phyloP scores from a whole-genome alignment of 192 early-diverging fungal species.

The Rhizophagus sp. region DNA sequence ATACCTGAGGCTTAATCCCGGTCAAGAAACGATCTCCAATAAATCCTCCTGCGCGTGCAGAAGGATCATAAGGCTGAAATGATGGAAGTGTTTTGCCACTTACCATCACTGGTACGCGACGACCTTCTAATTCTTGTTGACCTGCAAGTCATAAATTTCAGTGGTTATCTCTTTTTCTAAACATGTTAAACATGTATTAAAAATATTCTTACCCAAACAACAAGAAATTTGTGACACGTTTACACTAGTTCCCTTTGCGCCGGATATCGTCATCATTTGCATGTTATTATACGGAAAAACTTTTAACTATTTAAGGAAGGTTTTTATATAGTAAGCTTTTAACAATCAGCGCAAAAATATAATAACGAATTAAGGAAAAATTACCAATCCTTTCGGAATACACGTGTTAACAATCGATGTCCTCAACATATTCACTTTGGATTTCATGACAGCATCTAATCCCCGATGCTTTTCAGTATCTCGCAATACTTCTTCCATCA shows the following conservation, averaged over 20 bases:
- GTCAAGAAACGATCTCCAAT: constrained; percentile 98
- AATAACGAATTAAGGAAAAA: not conserved
- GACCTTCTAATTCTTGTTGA: constrained; percentile 98
- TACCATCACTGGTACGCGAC: constrained; percentile 96
- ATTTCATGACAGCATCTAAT: constrained; percentile 87
- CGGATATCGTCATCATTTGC: constrained; percentile 98
- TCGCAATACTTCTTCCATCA: constrained; percentile 86
- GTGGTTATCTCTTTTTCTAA: not conserved
- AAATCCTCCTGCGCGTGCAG: constrained; percentile 93
- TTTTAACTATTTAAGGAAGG: constrained; percentile 42
- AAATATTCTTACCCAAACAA: constrained; percentile 62
- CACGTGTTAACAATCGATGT: constrained; percentile 74
- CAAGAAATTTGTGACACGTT: constrained; percentile 98
- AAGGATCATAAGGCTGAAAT: constrained; percentile 88
- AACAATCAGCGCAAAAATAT: not conserved
- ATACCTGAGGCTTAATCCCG: constrained; percentile 91
- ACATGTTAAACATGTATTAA: not conserved
- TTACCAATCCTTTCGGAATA: constrained; percentile 69
- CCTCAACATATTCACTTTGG: constrained; percentile 79
- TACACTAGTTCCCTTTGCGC: constrained; percentile 95
- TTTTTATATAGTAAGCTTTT: too few relatives aligned
- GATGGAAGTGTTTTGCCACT: constrained; percentile 96
- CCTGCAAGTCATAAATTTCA: constrained; percentile 37
- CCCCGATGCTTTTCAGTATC: constrained; percentile 83
- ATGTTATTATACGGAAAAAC: constrained; percentile 97